Conservation (phyloP, 1,139 yeast genomes). For the Hemisphaericaspora subhashii region DNA sequence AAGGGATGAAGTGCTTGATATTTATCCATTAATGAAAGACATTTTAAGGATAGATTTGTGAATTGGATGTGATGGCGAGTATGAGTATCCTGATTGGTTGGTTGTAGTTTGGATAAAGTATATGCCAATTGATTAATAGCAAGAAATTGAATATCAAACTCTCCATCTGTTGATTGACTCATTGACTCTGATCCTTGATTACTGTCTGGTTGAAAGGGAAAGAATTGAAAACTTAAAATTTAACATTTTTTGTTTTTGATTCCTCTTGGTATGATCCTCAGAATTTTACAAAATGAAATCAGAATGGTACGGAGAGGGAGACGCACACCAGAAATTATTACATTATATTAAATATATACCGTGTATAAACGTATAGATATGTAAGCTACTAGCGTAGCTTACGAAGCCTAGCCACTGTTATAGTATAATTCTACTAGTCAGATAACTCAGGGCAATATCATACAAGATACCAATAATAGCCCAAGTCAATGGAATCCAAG, state of each 20-base stretch:
- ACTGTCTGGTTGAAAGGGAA: too few relatives aligned
- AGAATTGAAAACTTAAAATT: too few relatives aligned
- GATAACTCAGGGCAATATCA: constrained; percentile 65
- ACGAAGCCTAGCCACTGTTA: constrained; percentile 12
- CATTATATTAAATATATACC: too few relatives aligned
- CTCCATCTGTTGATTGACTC: neutral
- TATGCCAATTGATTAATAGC: constrained; percentile 15
- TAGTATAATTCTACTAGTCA: constrained; percentile 39
- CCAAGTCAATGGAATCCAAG: constrained; percentile 92
- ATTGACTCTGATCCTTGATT: too few relatives aligned
- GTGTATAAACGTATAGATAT: neutral
- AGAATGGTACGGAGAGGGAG: too few relatives aligned
- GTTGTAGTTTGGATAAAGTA: constrained; percentile 14
- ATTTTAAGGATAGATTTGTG: constrained; percentile 6
- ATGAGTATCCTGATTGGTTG: too few relatives aligned
- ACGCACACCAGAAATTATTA: too few relatives aligned
- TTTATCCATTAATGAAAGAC: constrained; percentile 21
- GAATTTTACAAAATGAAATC: too few relatives aligned
- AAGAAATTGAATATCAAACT: constrained; percentile 13
- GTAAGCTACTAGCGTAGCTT: neutral
- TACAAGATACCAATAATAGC: constrained; percentile 66
- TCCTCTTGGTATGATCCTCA: too few relatives aligned
- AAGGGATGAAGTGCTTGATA: constrained; percentile 22
- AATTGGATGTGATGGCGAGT: constrained; percentile 3
- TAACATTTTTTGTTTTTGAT: too few relatives aligned